Evolutionary conservation across 2,329 filamentous ascomycete genomes (phyloP), one percentile per base, ranked within the genome.

Genomic region (Talaromyces funiculosus): DNA sequence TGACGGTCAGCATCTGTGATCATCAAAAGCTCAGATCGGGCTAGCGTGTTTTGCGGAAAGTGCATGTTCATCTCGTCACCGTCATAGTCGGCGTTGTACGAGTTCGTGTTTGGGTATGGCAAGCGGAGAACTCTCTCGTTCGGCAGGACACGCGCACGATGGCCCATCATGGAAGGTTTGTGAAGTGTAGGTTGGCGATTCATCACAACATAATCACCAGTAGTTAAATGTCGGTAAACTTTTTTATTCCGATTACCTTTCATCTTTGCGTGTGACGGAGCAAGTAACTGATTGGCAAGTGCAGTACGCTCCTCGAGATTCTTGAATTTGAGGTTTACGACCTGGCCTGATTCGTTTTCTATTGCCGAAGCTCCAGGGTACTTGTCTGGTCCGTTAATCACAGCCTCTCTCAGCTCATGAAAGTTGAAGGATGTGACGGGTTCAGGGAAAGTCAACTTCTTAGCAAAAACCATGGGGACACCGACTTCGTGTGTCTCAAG

Each of bases 51-150:
- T 69, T 99, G 94, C 1, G 94, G 94, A 71, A 99, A 97, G 77
- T 99, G 94, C 92, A 99, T 95, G 75, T 99, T 99, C 94, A 99
- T 99, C 76, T 99, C 94, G 72, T 99, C 94, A 74, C 94, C 94
- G 71, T 99, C 95, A 71, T 99, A 99, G 82, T 99, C 94, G 33
- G 94, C 94, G 69, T 99, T 99, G 81, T 99, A 99, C 0, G 94
- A 97, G 71, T 99, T 99, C 75, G 94, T 97, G 74, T 99, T 99
- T 69, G 94, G 93, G 77, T 99, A 99, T 79, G 99, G 94, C 93
- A 99, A 97, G 66, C 94, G 92, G 72, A 99, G 92, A 0, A 94
- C 97, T 78, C 96, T 96, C 75, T 99, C 95, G 37, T 92, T 92
- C 0, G 91, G 90, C 18, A 99, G 79, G 5, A 99, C 93, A 62